Conservation (phyloP, 1,284 basidiomycete species). For the Austroboletus novae-zelandiae region DNA sequence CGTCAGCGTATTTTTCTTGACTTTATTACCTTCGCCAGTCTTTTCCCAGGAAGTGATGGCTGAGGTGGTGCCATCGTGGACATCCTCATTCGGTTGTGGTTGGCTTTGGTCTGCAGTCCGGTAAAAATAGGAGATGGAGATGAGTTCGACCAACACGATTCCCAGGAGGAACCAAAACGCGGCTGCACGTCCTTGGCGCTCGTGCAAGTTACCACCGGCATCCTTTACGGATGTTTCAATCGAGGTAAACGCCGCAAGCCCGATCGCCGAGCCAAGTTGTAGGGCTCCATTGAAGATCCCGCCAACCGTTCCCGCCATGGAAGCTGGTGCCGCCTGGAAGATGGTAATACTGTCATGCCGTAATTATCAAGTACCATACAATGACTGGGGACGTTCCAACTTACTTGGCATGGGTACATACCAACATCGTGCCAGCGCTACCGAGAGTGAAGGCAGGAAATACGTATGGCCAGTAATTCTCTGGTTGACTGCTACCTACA, state of each 20-base stretch:
- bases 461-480: slow-evolving; percentile 44
- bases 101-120: slow-evolving; percentile 7
- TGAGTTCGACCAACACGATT: slow-evolving; percentile 34
- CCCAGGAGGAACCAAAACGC: slow-evolving; percentile 52
- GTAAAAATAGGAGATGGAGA: slow-evolving; percentile 42
- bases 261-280: slow-evolving; percentile 51
- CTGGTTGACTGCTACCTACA: slow-evolving; percentile 35
- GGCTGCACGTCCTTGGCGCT: slow-evolving; percentile 43
- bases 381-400: slow-evolving; percentile 10
- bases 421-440: slow-evolving; percentile 37
- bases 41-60: neutral
- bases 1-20: neutral
- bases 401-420: slow-evolving; percentile 38
- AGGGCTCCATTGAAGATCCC: slow-evolving; percentile 56
- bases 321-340: slow-evolving; percentile 45
- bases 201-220: slow-evolving; percentile 27
- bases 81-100: neutral
- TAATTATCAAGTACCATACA: neutral
- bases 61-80: neutral
- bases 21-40: neutral
- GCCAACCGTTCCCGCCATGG: slow-evolving; percentile 54
- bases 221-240: slow-evolving; percentile 47
- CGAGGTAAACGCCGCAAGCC: slow-evolving; percentile 44
- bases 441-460: slow-evolving; percentile 51
- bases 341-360: slow-evolving; percentile 44